Evolutionary conservation across 139 green algal species (phyloP).

Genomic region (Tetraselmis chui): DNA sequence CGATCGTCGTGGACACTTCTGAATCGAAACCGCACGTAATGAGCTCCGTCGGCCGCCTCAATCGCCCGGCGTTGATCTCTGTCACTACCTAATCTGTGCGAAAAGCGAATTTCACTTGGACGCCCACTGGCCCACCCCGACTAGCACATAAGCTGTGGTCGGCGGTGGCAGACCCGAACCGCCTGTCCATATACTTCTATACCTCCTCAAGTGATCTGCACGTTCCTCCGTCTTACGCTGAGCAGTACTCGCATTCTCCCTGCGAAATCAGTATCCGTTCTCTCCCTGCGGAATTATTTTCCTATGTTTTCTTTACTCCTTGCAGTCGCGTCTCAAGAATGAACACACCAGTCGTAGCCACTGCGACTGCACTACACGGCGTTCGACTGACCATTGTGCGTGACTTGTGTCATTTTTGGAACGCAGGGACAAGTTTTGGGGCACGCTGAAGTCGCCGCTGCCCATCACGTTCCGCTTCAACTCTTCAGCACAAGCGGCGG

Average conservation of each 20-base stretch:
- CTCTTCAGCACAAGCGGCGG: background rate
- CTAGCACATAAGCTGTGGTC: background rate
- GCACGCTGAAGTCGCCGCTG: background rate
- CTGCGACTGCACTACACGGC: too few relatives aligned
- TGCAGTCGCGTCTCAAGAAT: too few relatives aligned
- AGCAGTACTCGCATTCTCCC: too few relatives aligned
- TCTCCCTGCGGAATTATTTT: too few relatives aligned
- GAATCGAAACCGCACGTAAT: background rate
- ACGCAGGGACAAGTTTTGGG: background rate
- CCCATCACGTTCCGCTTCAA: background rate
- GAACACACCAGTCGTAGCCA: too few relatives aligned
- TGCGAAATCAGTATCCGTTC: too few relatives aligned
- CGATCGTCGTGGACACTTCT: too few relatives aligned
- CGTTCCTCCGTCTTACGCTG: too few relatives aligned
- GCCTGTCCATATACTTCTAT: background rate
- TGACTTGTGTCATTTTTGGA: too few relatives aligned
- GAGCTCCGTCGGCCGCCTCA: background rate
- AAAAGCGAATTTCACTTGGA: background rate
- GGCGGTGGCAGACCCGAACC: background rate
- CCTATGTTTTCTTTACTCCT: too few relatives aligned
- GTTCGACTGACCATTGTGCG: too few relatives aligned
- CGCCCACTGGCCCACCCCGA: background rate
- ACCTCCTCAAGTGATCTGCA: too few relatives aligned
- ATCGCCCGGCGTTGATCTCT: background rate
- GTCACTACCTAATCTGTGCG: background rate